Conservation (phyloP, 768 basidiomycete species). For the Podaxis sp. region DNA sequence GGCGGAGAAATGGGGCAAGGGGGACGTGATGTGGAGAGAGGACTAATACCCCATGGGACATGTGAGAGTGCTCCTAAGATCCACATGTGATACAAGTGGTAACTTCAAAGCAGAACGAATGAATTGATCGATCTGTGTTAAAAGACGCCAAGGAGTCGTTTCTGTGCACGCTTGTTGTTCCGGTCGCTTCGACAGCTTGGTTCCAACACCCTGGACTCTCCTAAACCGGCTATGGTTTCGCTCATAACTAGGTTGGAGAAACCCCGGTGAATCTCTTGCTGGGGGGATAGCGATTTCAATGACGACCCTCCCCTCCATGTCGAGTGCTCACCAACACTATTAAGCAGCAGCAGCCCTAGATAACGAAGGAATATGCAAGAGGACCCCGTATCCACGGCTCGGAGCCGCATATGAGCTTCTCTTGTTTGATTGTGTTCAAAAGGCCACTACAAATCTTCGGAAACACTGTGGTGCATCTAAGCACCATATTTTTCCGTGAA, state of each 20-base stretch:
- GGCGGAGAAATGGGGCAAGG: slow-evolving; percentile 83
- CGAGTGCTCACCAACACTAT: background rate
- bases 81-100: background rate
- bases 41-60: slow-evolving; percentile 32
- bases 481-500: background rate
- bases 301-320: background rate
- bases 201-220: background rate
- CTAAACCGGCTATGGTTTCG: background rate
- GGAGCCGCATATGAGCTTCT: no score
- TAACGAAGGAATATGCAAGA: background rate
- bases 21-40: slow-evolving; percentile 85
- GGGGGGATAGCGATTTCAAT: background rate
- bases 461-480: slow-evolving; percentile 2
- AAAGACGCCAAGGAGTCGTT: background rate
- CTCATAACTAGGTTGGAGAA: background rate
- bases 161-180: background rate
- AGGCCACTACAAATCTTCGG: background rate
- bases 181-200: background rate
- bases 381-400: background rate
- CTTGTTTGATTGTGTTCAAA: no score
- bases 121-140: background rate
- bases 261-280: background rate
- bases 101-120: background rate
- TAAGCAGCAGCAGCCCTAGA: background rate
- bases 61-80: background rate